A percentile compares a stretch with the other conserved stretches of the same genome.
These are phyloP conservation scores for Cladophialophora immunda DNA, from an alignment of 2,329 filamentous ascomycete species.

Conservation along the genomic window DNA sequence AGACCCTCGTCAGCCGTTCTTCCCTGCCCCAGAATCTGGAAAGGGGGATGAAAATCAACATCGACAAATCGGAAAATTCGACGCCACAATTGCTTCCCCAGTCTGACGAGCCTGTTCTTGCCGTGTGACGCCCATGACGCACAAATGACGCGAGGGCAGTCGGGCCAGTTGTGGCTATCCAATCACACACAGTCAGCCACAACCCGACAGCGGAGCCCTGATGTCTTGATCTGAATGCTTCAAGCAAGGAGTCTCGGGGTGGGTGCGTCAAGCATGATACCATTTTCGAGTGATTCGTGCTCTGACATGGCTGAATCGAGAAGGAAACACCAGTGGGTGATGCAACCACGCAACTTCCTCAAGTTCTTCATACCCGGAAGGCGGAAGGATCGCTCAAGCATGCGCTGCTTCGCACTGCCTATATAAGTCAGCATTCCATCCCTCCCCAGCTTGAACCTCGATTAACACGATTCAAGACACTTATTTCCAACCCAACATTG, in stretches of 20 bases:
- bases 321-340: slow-evolving; percentile 9
- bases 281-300: background rate
- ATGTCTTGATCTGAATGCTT: background rate
- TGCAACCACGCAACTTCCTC: background rate
- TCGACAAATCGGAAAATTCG: slow-evolving; percentile 20
- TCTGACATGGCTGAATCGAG: background rate
- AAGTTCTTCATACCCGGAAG: background rate
- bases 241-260: background rate
- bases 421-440: background rate
- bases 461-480: background rate
- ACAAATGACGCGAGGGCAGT: slow-evolving; percentile 27
- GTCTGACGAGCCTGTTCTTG: background rate
- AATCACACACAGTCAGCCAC: slow-evolving; percentile 29
- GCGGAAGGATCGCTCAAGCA: slow-evolving; percentile 7
- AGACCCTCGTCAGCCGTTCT: background rate
- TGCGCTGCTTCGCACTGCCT: background rate
- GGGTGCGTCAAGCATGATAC: background rate
- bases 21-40: slow-evolving; percentile 5
- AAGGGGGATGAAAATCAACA: background rate
- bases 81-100: slow-evolving; percentile 23
- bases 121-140: slow-evolving; percentile 26
- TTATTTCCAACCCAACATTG: background rate
- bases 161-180: slow-evolving; percentile 25
- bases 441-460: background rate
- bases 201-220: background rate